Percentiles rank a stretch among this genome's conserved stretches.
Evolutionary conservation across 2,329 filamentous ascomycete species (phyloP).

Genomic region (Aciculosporium take): DNA sequence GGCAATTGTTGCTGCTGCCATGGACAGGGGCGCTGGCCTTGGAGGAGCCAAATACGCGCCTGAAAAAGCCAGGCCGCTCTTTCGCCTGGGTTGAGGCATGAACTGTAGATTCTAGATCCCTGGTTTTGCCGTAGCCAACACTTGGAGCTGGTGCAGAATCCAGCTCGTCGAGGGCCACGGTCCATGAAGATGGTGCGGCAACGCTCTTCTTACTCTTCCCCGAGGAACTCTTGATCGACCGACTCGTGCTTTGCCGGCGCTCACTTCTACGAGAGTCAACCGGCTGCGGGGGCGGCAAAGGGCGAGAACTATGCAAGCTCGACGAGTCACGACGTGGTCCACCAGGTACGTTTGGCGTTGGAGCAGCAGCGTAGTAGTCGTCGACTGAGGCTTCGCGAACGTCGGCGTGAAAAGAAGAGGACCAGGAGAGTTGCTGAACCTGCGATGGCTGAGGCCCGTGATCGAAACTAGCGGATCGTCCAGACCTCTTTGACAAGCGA

Average conservation of each 20-base stretch:
- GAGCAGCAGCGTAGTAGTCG: conserved; percentile 63
- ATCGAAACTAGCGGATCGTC: conserved; percentile 63
- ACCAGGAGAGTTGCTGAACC: conserved; percentile 11
- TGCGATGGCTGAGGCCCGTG: conserved; percentile 25
- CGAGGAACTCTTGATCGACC: conserved; percentile 38
- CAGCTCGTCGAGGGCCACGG: conserved; percentile 23
- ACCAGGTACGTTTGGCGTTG: conserved; percentile 69
- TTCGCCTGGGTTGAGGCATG: conserved; percentile 35
- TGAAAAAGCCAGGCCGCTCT: conserved; percentile 78
- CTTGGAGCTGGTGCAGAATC: conserved; percentile 44
- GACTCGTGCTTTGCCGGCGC: conserved; percentile 40
- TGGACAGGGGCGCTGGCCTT: conserved; percentile 26
- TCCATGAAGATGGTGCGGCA: conserved; percentile 10
- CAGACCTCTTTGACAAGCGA: conserved; percentile 38
- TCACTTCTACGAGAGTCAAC: conserved; percentile 27
- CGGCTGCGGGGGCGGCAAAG: conserved; percentile 26
- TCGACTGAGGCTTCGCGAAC: conserved; percentile 38
- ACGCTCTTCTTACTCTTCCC: conserved; percentile 17
- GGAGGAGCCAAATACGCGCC: conserved; percentile 72
- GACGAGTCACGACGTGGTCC: conserved; percentile 49
- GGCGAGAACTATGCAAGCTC: conserved; percentile 17
- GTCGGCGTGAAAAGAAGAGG: conserved; percentile 31
- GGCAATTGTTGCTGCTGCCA: background rate
- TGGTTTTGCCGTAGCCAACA: conserved; percentile 45
- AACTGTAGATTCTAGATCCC: conserved; percentile 34